Evolutionary conservation across 805 yeast species (phyloP), one percentile per base, ranked within the genome.

Genomic region (Zygosaccharomyces bailii): DNA sequence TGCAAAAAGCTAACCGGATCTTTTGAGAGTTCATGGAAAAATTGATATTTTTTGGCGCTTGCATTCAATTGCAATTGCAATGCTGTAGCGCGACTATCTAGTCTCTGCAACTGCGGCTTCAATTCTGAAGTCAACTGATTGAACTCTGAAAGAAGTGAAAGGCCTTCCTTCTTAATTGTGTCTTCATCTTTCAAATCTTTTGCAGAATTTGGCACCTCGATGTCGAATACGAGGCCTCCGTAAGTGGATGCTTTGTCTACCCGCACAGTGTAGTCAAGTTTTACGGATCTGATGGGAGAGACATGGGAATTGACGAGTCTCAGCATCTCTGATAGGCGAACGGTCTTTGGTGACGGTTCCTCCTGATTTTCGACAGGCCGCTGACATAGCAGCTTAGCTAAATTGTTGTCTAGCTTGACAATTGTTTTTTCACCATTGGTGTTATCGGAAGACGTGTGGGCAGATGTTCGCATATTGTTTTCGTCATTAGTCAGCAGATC

Each of bases 221-320:
- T 72, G 60, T 93, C 99, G 46, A 84, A 72, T 4, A 85, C 84
- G 2, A 80, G 69, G 33, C 87, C 95, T 20, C 96, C 96, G 46
- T 86, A 70, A 2, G 91, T 86, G 2, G 86, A 73, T 30, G 89
- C 85, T 51, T 75, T 78, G 46, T 84, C 84, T 1, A 95, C 90
- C 57, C 81, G 76, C 27, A 93, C 76, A 39, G 78, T 79, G 65
- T 88, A 90, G 48, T 83, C 84, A 14, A 93, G 56, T 31, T 74
- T 76, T 27, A 93, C 79, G 18, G 99, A 98, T 48, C 82, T 84
- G 10, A 86, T 70, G 13, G 96, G 96, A 21, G 71, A 67, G 46
- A 85, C 68, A 59, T 90, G 86, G n/a, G 56, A 42, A 51, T 79
- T 80, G 14, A 63, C 53, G 13, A 63, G 41, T 9, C 56, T 50